phyloP scores from a whole-genome alignment of 2,329 filamentous ascomycete genomes.

The Elsinoe fawcettii region DNA sequence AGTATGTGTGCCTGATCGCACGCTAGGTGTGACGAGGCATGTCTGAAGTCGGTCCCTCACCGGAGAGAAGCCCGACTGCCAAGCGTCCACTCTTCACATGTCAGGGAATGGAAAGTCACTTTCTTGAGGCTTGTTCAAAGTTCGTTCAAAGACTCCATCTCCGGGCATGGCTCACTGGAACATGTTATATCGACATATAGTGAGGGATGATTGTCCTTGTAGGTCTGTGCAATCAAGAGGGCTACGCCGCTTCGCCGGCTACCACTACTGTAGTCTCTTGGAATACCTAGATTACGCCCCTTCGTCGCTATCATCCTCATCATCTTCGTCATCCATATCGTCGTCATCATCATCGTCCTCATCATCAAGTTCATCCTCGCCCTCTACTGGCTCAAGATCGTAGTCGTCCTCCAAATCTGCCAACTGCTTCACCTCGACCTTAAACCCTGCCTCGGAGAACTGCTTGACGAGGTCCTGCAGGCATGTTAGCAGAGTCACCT shows the following conservation, averaged over 20 bases:
- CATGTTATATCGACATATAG: no score
- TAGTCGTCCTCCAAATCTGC: constrained; percentile 85
- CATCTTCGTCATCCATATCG: constrained; percentile 41
- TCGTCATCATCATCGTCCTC: constrained; percentile 50
- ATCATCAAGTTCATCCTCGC: constrained; percentile 51
- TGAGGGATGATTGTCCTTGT: no score
- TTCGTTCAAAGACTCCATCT: neutral
- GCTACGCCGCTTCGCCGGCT: no score
- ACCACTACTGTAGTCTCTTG: neutral
- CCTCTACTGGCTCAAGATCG: constrained; percentile 59
- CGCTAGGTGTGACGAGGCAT: constrained; percentile 9
- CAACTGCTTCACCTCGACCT: constrained; percentile 64
- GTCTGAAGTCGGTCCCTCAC: constrained; percentile 5
- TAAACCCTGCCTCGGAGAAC: constrained; percentile 70
- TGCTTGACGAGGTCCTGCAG: constrained; percentile 64
- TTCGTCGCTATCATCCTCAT: constrained; percentile 42
- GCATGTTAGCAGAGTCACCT: constrained; percentile 20
- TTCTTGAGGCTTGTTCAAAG: neutral
- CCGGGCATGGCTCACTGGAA: no score
- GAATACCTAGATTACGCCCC: constrained; percentile 11
- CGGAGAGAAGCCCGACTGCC: constrained; percentile 1
- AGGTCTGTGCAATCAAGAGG: no score
- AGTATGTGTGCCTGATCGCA: constrained; percentile 9
- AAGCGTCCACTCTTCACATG: constrained; percentile 4
- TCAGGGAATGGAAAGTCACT: neutral